A percentile compares a stretch with the other conserved stretches of the same genome.
phyloP scores from a whole-genome alignment of 805 yeast species.

The Zygoascus ofunaensis region DNA sequence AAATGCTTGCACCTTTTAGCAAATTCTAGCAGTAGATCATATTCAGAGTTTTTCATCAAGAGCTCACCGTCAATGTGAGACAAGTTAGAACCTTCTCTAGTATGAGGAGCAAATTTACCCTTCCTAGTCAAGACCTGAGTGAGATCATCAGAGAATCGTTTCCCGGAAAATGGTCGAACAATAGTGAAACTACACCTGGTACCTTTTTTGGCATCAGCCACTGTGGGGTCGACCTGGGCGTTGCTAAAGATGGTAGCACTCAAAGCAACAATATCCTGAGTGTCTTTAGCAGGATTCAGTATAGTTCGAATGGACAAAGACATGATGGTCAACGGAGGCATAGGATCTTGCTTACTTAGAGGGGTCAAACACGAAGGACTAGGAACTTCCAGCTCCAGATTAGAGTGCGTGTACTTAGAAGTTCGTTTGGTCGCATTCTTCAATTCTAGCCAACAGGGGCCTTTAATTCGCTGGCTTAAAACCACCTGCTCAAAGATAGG shows the following conservation, averaged over 20 bases:
- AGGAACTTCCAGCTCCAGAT: conserved; percentile 3
- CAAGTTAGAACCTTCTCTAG: conserved; percentile 65
- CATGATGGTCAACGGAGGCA: conserved; percentile 65
- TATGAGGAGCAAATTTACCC: conserved; percentile 34
- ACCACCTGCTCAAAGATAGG: conserved; percentile 79
- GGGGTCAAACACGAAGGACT: conserved; percentile 41
- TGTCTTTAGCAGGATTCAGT: conserved; percentile 62
- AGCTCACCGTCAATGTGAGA: conserved; percentile 41
- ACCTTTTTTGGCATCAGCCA: conserved; percentile 40
- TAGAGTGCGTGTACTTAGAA: conserved; percentile 34
- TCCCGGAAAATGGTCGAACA: conserved; percentile 49
- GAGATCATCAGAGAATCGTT: conserved; percentile 31
- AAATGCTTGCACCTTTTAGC: not conserved
- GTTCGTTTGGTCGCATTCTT: conserved; percentile 47
- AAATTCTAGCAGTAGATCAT: conserved; percentile 58
- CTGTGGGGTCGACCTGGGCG: conserved; percentile 67
- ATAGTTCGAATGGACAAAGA: conserved; percentile 73
- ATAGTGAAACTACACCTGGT: conserved; percentile 62
- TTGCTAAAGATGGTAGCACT: conserved; percentile 63
- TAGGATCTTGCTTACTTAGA: conserved; percentile 31
- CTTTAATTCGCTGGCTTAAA: conserved; percentile 76
- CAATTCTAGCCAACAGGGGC: conserved; percentile 93
- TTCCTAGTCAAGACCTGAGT: conserved; percentile 38
- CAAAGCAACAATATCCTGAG: conserved; percentile 81
- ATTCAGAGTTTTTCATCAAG: conserved; percentile 12